These are phyloP conservation scores for Ogataea thermomethanolica DNA, from an alignment of 805 yeast species.

Conservation along the genomic window DNA sequence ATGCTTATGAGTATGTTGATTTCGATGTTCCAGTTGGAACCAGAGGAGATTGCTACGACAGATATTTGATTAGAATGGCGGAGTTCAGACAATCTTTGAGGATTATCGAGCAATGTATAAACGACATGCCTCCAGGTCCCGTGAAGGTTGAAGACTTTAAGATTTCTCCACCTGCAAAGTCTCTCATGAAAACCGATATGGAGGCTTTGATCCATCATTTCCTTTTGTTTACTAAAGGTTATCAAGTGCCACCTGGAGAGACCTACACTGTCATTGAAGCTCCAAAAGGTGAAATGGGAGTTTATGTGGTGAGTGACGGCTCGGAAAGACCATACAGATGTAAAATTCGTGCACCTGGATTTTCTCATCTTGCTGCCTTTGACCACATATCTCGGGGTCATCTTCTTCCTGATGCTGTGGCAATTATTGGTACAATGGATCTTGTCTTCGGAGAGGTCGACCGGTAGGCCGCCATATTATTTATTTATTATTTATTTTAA, in stretches of 20 bases:
- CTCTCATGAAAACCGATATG: conserved; percentile 87
- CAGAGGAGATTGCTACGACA: conserved; percentile 89
- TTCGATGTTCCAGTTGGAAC: conserved; percentile 84
- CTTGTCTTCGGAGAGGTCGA: conserved; percentile 93
- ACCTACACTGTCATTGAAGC: conserved; percentile 91
- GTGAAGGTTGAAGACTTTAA: conserved; percentile 88
- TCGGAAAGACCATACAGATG: conserved; percentile 88
- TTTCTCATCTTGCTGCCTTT: conserved; percentile 84
- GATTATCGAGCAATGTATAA: conserved; percentile 85
- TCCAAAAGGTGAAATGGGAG: conserved; percentile 95
- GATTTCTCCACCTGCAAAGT: conserved; percentile 77
- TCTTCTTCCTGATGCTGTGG: conserved; percentile 87
- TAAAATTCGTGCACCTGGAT: conserved; percentile 93
- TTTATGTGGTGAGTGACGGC: conserved; percentile 84
- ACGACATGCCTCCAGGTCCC: conserved; percentile 90
- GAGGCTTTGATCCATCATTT: conserved; percentile 89
- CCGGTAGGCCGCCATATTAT: conserved; percentile 46
- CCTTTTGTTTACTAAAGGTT: conserved; percentile 83
- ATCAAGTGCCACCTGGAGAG: conserved; percentile 85
- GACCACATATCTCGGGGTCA: conserved; percentile 85
- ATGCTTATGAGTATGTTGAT: conserved; percentile 82
- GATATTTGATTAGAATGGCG: conserved; percentile 84
- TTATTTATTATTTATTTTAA: conserved; percentile 6
- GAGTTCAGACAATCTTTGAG: conserved; percentile 89
- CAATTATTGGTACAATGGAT: conserved; percentile 94